phyloP scores from a whole-genome alignment of 192 early-diverging fungal species.

The Allomyces macrogynus region DNA sequence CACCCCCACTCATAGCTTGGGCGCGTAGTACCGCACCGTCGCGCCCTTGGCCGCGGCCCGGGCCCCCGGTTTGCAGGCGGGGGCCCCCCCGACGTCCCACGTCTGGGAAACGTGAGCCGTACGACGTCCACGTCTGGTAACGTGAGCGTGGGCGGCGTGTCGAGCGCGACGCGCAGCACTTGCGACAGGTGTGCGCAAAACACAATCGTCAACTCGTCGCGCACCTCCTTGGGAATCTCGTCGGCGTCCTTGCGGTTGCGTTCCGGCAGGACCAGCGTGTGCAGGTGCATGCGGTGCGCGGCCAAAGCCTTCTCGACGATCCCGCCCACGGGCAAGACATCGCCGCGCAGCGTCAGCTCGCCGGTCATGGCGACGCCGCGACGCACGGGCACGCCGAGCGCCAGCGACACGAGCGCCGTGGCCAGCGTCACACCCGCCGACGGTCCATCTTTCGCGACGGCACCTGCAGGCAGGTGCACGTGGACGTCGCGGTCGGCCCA shows the following conservation, averaged over 20 bases:
- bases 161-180: constrained; percentile 38
- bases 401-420: constrained; percentile 58
- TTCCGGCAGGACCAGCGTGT: constrained; percentile 46
- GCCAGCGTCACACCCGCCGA: constrained; percentile 48
- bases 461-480: constrained; percentile 68
- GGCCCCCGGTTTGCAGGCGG: no score
- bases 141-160: constrained; percentile 2
- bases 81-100: no score
- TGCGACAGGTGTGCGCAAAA: constrained; percentile 42
- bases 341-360: constrained; percentile 62
- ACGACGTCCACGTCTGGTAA: no score
- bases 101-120: no score
- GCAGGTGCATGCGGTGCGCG: constrained; percentile 57
- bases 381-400: constrained; percentile 29
- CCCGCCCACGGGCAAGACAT: constrained; percentile 64
- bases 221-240: constrained; percentile 47
- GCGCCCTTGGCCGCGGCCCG: no score
- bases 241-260: constrained; percentile 48
- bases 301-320: constrained; percentile 74
- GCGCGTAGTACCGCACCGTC: no score
- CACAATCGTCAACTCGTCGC: constrained; percentile 46
- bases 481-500: constrained; percentile 50
- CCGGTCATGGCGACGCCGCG: constrained; percentile 59
- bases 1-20: no score
- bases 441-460: constrained; percentile 66